Conservation (phyloP, 225 moss, liverwort and hornwort species). For the Marchantia polymorpha region DNA sequence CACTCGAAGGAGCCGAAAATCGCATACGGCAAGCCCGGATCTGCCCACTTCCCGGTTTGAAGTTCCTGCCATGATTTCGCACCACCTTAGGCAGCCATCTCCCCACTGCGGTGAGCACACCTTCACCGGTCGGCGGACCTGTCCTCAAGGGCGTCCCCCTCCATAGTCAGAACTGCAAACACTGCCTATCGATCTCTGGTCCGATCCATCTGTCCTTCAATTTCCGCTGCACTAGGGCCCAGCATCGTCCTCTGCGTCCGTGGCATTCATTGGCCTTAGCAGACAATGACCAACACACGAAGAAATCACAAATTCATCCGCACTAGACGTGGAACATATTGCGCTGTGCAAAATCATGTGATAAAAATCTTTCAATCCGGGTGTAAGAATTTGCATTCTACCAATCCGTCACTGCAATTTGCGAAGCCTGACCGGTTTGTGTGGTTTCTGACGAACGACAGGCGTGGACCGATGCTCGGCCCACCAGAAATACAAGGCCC, state of each 20-base stretch:
- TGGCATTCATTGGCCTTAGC: no score
- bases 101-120: not conserved
- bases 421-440: not conserved
- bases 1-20: slow-evolving; percentile 74
- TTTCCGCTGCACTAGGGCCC: not conserved
- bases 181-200: not conserved
- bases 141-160: not conserved
- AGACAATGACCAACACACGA: no score
- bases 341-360: no score
- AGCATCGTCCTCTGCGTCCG: no score
- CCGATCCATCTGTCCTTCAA: not conserved
- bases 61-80: not conserved
- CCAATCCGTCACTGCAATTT: not conserved
- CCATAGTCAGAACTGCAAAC: not conserved
- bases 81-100: not conserved
- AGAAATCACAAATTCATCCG: no score
- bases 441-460: not conserved
- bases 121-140: not conserved
- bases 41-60: not conserved
- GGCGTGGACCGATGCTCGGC: slow-evolving; percentile 59
- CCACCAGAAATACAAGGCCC: slow-evolving; percentile 46
- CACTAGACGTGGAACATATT: no score
- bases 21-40: slow-evolving; percentile 46
- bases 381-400: no score
- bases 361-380: no score